A percentile compares a stretch with the other conserved stretches of the same genome.
phyloP scores from a whole-genome alignment of 805 yeast species.

The Candida xiaguanensis region DNA sequence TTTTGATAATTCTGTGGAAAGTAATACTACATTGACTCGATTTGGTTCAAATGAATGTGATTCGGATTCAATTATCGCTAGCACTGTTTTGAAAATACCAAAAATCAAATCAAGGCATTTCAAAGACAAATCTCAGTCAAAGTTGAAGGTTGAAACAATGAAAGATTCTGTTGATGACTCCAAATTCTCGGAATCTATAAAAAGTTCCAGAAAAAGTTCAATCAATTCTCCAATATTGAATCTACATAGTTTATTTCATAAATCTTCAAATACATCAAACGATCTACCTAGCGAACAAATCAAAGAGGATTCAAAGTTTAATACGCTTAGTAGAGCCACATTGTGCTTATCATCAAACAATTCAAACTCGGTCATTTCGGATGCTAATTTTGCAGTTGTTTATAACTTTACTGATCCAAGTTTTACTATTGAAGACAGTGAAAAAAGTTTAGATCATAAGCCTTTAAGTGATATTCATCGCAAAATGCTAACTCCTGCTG shows the following conservation, averaged over 20 bases:
- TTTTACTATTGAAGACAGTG: constrained; percentile 23
- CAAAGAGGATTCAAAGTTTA: not conserved
- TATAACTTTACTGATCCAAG: constrained; percentile 34
- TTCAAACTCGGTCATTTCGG: constrained; percentile 31
- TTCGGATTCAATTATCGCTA: not conserved
- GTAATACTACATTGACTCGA: constrained; percentile 5
- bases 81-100: not conserved
- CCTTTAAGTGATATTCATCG: constrained; percentile 25
- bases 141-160: constrained; percentile 27
- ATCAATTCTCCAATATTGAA: constrained; percentile 30
- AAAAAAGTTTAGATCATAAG: constrained; percentile 17
- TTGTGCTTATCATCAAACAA: constrained; percentile 32
- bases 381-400: constrained; percentile 25
- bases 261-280: constrained; percentile 17
- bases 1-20: constrained; percentile 10
- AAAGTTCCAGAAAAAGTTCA: constrained; percentile 17
- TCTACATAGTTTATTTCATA: constrained; percentile 31
- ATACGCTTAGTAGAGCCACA: constrained; percentile 12
- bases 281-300: constrained; percentile 8
- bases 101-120: constrained; percentile 12
- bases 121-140: constrained; percentile 16
- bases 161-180: constrained; percentile 19
- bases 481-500: constrained; percentile 31
- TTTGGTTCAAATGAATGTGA: not conserved
- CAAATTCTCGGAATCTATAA: constrained; percentile 12